A percentile compares a stretch with the other conserved stretches of the same genome.
phyloP scores from a whole-genome alignment of 2,329 filamentous ascomycete genomes.

The Aspergillus aculeatus region DNA sequence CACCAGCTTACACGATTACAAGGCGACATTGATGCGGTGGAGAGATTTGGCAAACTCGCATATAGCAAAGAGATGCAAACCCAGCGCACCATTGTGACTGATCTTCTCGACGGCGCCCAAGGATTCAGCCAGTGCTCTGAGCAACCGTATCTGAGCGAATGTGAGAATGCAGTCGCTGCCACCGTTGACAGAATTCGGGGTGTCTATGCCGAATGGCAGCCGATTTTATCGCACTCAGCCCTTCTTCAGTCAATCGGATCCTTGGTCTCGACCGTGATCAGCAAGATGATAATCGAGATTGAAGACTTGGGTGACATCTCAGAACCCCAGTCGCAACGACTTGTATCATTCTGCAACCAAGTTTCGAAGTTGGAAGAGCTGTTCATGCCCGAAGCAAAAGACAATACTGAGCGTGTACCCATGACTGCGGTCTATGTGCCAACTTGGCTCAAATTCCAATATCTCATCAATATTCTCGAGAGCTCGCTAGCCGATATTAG shows the following conservation, averaged over 20 bases:
- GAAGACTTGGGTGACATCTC: constrained; percentile 64
- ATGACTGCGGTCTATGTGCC: constrained; percentile 62
- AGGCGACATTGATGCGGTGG: constrained; percentile 55
- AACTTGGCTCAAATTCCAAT: constrained; percentile 66
- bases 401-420: constrained; percentile 39
- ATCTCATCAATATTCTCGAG: constrained; percentile 62
- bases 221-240: constrained; percentile 58
- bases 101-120: constrained; percentile 63
- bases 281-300: constrained; percentile 61
- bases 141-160: constrained; percentile 59
- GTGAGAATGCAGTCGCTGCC: constrained; percentile 59
- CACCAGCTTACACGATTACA: constrained; percentile 52
- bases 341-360: constrained; percentile 58
- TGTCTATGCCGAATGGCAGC: constrained; percentile 57
- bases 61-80: constrained; percentile 66
- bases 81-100: constrained; percentile 61
- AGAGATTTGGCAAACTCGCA: constrained; percentile 59
- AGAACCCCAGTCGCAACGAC: constrained; percentile 59
- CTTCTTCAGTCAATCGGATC: constrained; percentile 62
- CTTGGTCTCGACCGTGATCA: constrained; percentile 56
- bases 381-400: constrained; percentile 49
- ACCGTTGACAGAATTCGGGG: constrained; percentile 58
- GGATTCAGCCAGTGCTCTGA: constrained; percentile 61
- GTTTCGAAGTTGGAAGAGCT: constrained; percentile 57
- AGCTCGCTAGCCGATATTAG: constrained; percentile 64